Evolutionary conservation across 1,284 basidiomycete genomes (phyloP), one percentile per base, ranked within the genome.

Genomic region (Schizopora paradoxa): DNA sequence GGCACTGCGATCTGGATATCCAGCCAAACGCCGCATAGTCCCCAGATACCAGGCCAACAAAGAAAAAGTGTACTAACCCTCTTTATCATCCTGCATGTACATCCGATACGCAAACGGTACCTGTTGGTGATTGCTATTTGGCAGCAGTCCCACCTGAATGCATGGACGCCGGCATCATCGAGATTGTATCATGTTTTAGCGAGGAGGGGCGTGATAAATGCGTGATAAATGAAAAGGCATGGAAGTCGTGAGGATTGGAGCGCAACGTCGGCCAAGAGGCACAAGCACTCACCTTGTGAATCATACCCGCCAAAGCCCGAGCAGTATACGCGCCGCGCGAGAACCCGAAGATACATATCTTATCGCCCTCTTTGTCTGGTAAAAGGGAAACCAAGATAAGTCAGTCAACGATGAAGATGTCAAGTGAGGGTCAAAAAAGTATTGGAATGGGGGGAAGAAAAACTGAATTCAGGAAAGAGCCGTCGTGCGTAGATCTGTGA

Each of bases 81-180:
- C 51, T 2, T 61, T 56, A 51, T 72, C 71, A 7, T 68, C 65
- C 16, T 65, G 60, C 41, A 66, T 71, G 61, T 73, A 80, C 60
- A 79, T 70, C 41, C 70, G 70, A 63, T 76, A 81, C 4, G 78
- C 77, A 52, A 80, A 76, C 0, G 71, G 66, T 3, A 79, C 64
- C 51, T 80, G 77, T 49, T 78, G 71, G 22, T 66, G 61, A 48
- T 78, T 79, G 54, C 68, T 64, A 26, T 58, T 61, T 0, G 75
- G 72, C 0, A 80, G 64, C 5, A 80, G 58, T 1, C 77, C 76
- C 39, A 79, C 69, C 67, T 71, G 45, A 22, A 34, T 11, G 16
- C 18, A 39, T 28, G n/a, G n/a, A n/a, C n/a, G n/a, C n/a, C n/a
- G n/a, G n/a, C n/a, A 11, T 36, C 22, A 34, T 21, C 2, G 18